Evolutionary conservation across 2,329 filamentous ascomycete genomes (phyloP), one percentile per base, ranked within the genome.

Genomic region (Albophoma yamanashiensis): DNA sequence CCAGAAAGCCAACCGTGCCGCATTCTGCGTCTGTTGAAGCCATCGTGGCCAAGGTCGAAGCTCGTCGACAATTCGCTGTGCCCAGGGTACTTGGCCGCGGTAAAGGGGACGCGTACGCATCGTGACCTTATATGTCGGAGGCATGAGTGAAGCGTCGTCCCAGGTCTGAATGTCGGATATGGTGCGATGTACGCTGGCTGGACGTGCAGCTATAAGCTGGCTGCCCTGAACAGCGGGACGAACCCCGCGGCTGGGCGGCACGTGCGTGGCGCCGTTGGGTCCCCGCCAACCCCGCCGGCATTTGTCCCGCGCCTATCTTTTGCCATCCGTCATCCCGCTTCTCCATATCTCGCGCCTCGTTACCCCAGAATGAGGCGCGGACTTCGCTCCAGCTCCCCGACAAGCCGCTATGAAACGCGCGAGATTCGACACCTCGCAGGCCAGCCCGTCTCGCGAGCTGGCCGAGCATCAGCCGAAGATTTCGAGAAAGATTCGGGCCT

Each of bases 311-410:
- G 53, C 59, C 53, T 36, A 25, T n/a, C 25, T 20, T 27, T 27
- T 52, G n/a, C 25, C 43, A 20, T 43, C 27, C 36, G 53, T 56
- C 27, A 12, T 47, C 43, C 14, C n/a, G 52, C 43, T 53, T 39
- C 45, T 36, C 8, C 55, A 43, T 36, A 47, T 42, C 15, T 42
- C 61, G n/a, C 42, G 42, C 39, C 47, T 52, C 47, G 20, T 27
- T 31, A 56, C 53, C 85, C 85, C 60, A 60, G 53, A 27, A 34
- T 52, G 22, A 25, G 6, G 22, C 56, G 62, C 61, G 58, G 60
- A 62, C 55, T 57, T 61, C 42, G 47, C 56, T 60, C 58, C 59
- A 39, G 38, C 38, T 31, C 50, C 58, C 40, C 39, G 34, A 38
- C 56, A 40, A 43, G 38, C 34, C 61, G 60, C 57, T 58, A 67